Evolutionary conservation across 306 rosid species (phyloP).

Genomic region (Citrullus amarus): DNA sequence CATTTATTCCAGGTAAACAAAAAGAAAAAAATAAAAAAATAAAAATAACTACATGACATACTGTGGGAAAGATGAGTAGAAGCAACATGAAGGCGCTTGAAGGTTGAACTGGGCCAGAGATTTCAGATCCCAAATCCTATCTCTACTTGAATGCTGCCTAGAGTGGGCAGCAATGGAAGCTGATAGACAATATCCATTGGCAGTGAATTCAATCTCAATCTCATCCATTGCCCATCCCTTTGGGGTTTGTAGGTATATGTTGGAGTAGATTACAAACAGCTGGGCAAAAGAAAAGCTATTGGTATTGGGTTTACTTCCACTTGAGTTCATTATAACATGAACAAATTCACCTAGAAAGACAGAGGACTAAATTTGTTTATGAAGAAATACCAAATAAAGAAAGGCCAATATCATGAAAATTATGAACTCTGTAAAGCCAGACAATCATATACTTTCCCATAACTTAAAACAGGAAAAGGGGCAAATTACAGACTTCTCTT

Average conservation of each 20-base stretch:
- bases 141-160: neutral
- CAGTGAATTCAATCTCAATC: neutral
- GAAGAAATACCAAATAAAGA: neutral
- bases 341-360: neutral
- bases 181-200: neutral
- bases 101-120: constrained; percentile 2
- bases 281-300: neutral
- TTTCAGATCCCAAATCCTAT: neutral
- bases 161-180: neutral
- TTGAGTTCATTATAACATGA: neutral
- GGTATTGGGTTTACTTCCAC: neutral
- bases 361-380: neutral
- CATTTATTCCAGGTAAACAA: neutral
- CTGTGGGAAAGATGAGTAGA: neutral
- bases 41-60: neutral
- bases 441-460: neutral
- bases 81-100: neutral
- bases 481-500: neutral
- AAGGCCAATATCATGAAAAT: neutral
- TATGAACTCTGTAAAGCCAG: neutral
- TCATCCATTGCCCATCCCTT: neutral
- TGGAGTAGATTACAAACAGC: neutral
- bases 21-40: neutral
- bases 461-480: neutral
- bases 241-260: neutral